Evolutionary conservation across 2,329 filamentous ascomycete genomes (phyloP).

Genomic region (Onygenales sp.): DNA sequence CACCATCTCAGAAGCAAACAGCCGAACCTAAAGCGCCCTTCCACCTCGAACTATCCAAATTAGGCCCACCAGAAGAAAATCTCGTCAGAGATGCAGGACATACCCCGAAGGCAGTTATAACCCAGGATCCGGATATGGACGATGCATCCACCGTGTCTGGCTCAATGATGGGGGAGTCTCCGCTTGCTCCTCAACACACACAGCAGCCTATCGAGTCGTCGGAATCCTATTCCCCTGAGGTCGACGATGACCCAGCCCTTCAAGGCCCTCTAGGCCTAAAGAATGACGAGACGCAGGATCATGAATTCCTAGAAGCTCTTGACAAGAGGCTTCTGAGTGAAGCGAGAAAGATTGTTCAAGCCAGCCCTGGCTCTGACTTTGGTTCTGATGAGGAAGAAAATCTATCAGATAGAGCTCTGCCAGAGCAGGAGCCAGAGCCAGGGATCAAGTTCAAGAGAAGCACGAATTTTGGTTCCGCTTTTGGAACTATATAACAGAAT

Average conservation of each 20-base stretch:
- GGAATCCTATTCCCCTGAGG: constrained; percentile 32
- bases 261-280: constrained; percentile 34
- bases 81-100: constrained; percentile 34
- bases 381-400: constrained; percentile 16
- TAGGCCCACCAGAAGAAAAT: constrained; percentile 30
- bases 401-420: too few relatives aligned
- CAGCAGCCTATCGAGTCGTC: constrained; percentile 13
- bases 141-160: constrained; percentile 18
- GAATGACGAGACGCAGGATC: constrained; percentile 32
- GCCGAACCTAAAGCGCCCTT: constrained; percentile 1
- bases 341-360: constrained; percentile 24
- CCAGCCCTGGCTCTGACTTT: constrained; percentile 12
- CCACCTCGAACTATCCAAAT: constrained; percentile 20
- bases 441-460: constrained; percentile 36
- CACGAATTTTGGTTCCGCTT: constrained; percentile 40
- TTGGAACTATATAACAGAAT: constrained; percentile 19
- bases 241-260: constrained; percentile 34
- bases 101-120: constrained; percentile 36
- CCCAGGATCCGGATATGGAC: constrained; percentile 22
- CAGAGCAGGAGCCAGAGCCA: constrained; percentile 23
- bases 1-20: constrained; percentile 7
- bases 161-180: constrained; percentile 18
- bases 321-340: constrained; percentile 35
- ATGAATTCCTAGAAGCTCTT: constrained; percentile 31
- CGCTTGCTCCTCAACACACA: constrained; percentile 23